These are phyloP conservation scores for Arxiozyma heterogenica DNA, from an alignment of 1,139 yeast species.

Conservation along the genomic window DNA sequence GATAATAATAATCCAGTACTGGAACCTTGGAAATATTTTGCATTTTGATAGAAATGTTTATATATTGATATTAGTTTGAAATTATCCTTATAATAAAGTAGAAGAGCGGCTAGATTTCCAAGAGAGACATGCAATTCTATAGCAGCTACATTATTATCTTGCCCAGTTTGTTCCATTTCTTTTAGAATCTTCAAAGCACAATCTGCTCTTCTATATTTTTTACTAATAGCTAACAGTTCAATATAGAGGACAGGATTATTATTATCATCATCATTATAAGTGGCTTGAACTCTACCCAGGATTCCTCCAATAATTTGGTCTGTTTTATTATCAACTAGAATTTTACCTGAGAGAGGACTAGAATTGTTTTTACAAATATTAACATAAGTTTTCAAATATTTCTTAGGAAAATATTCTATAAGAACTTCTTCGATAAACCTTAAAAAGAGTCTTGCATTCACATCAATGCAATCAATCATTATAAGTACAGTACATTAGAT, in stretches of 20 bases:
- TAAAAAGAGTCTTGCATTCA: not conserved
- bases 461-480: not conserved
- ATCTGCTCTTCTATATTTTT: slow-evolving; percentile 50
- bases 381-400: not conserved
- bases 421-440: not conserved
- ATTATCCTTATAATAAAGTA: slow-evolving; percentile 41
- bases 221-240: slow-evolving; percentile 57
- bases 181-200: slow-evolving; percentile 53
- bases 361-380: not conserved
- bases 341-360: not conserved
- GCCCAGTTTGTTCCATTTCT: slow-evolving; percentile 47
- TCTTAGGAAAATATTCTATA: not conserved
- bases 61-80: not conserved
- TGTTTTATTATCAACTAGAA: not conserved
- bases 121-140: slow-evolving; percentile 53
- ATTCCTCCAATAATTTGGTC: not conserved
- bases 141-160: slow-evolving; percentile 45
- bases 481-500: not conserved
- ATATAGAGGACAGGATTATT: slow-evolving; percentile 38
- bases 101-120: slow-evolving; percentile 37
- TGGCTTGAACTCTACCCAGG: not conserved
- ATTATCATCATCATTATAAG: not conserved
- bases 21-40: not conserved
- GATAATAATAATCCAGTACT: not conserved
- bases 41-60: not conserved